A percentile compares a stretch with the other conserved stretches of the same genome.
These are phyloP conservation scores for Ampelomyces quisqualis DNA, from an alignment of 2,329 filamentous ascomycete genomes.

Conservation along the genomic window DNA sequence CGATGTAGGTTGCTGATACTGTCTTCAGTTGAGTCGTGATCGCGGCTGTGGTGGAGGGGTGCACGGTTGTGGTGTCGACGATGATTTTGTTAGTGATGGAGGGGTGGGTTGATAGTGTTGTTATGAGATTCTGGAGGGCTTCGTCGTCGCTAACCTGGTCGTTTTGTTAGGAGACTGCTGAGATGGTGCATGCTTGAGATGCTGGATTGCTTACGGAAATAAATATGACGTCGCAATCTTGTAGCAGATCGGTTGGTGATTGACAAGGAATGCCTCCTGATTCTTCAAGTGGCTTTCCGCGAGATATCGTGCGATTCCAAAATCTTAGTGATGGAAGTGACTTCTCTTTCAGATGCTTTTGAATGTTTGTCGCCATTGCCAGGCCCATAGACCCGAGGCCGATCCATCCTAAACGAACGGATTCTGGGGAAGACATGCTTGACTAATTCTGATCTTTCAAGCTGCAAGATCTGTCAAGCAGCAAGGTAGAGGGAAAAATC, in stretches of 20 bases:
- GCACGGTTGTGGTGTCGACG: slow-evolving; percentile 55
- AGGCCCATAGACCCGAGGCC: slow-evolving; percentile 57
- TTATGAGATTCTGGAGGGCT: slow-evolving; percentile 40
- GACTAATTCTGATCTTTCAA: no score
- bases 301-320: slow-evolving; percentile 52
- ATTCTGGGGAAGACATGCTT: slow-evolving; percentile 11
- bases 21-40: slow-evolving; percentile 30
- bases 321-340: slow-evolving; percentile 40
- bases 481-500: not conserved
- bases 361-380: slow-evolving; percentile 54
- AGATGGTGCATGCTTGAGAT: not conserved
- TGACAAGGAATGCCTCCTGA: slow-evolving; percentile 21
- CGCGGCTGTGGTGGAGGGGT: slow-evolving; percentile 47
- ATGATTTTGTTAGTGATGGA: slow-evolving; percentile 45
- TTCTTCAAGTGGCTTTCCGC: slow-evolving; percentile 42
- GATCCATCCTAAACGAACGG: slow-evolving; percentile 22
- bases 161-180: not conserved
- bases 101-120: slow-evolving; percentile 22
- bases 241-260: slow-evolving; percentile 19
- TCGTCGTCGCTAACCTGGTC: slow-evolving; percentile 46
- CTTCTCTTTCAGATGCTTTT: slow-evolving; percentile 42
- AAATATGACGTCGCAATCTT: slow-evolving; percentile 29
- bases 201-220: slow-evolving; percentile 36
- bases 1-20: slow-evolving; percentile 44
- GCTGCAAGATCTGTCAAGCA: no score